Conservation (phyloP, 345 rosid species). For the Luvunga scandens region DNA sequence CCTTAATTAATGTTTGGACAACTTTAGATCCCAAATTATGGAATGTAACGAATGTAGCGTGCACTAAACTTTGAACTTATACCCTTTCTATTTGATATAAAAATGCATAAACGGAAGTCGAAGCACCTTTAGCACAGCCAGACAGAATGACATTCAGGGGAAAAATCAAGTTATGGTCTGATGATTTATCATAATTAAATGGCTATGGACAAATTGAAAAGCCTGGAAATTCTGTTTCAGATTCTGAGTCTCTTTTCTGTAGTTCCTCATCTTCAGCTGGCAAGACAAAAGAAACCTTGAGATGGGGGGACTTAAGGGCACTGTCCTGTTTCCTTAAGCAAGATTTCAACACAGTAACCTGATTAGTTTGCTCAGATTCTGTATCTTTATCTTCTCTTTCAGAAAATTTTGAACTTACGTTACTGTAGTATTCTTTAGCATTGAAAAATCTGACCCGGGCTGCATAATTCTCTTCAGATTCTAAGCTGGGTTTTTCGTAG, state of each 20-base stretch:
- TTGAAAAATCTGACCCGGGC: not conserved
- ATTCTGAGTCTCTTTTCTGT: not conserved
- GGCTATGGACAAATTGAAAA: not conserved
- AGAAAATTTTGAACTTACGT: not conserved
- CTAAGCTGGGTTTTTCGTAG: not conserved
- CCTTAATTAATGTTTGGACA: not conserved
- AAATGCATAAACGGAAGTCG: not conserved
- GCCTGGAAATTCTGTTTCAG: slow-evolving; percentile 3
- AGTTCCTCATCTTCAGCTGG: slow-evolving; percentile 17
- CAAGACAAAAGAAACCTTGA: slow-evolving; percentile 34
- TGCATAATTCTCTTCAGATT: slow-evolving; percentile 15
- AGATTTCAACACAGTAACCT: slow-evolving; percentile 24
- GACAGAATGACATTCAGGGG: not conserved
- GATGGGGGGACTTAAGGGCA: slow-evolving; percentile 22
- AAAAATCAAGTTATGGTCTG: slow-evolving; percentile 10
- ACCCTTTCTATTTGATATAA: not conserved
- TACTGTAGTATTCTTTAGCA: not conserved
- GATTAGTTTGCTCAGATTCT: not conserved
- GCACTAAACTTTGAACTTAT: not conserved
- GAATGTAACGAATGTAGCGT: not conserved
- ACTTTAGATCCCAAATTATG: not conserved
- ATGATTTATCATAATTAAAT: not conserved
- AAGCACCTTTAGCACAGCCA: not conserved
- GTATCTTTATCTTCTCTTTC: slow-evolving; percentile 3
- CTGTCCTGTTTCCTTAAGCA: slow-evolving; percentile 39